Evolutionary conservation across 2,329 filamentous ascomycete species (phyloP), one percentile per base, ranked within the genome.

Genomic region (Verticillium zaregamsianum): DNA sequence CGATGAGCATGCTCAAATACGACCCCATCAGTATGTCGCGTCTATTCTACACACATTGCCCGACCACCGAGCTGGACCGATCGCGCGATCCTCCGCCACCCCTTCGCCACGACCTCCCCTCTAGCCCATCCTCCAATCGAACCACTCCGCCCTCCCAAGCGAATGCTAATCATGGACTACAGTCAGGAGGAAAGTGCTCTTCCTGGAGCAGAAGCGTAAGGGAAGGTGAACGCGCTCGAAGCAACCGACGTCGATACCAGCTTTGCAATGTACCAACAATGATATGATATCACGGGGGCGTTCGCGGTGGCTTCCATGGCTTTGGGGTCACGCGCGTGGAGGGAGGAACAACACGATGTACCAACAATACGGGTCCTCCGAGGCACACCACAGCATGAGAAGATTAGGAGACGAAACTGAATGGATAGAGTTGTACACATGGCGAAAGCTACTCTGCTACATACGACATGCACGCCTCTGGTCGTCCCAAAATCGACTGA

Each of bases 1-100:
- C 96, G 61, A 86, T 99, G 79, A 96, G 93, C 80, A 95, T 99
- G 92, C 82, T 99, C 70, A 99, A 99, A 82, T 99, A 99, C 79
- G 95, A 99, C 74, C 95, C 95, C 52, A 93, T 99, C 67, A 90
- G 92, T 96, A 87, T 67, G 74, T 59, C 11, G 33, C 9, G 3
- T 4, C 1, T 35, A 9, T 35, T 35, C 33, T 28, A 28, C 28
- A 6, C 28, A 28, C 28, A 28, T 28, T 5, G 5, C 28, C 28
- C 28, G 28, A 28, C 33, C 33, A 35, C 33, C 33, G 33, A 35
- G 6, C 28, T 28, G 28, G 28, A 28, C 28, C 28, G 28, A 28
- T 6, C 28, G 4, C 28, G 28, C 28, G 28, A 6, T 28, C 28
- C 28, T 28, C 28, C 28, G 28, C 28, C 28, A 28, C 28, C 28